Percentiles rank a stretch among this genome's conserved stretches.
These are phyloP conservation scores for Arabidopsis lyrata DNA, from an alignment of 441 rosid species.

Conservation along the genomic window DNA sequence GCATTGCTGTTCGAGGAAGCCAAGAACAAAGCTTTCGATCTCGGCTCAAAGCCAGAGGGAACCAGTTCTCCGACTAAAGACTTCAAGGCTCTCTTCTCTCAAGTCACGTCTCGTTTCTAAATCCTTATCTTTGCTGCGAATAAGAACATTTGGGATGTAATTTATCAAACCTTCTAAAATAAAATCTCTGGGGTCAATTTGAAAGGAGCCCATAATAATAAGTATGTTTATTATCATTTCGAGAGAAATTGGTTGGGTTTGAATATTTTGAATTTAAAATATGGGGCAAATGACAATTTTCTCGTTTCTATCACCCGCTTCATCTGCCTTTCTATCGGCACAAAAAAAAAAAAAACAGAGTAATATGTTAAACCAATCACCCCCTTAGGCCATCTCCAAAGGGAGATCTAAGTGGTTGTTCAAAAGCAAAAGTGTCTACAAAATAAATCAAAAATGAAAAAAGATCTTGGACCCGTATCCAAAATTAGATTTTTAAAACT, in stretches of 20 bases:
- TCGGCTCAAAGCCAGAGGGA: conserved; percentile 92
- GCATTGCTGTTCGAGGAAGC: conserved; percentile 83
- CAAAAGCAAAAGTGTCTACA: no score
- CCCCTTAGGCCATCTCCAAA: no score
- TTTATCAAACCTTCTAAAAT: neutral
- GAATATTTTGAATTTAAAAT: neutral
- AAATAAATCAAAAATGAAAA: no score
- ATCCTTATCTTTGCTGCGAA: neutral
- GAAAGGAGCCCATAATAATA: neutral
- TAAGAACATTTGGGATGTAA: conserved; percentile 12
- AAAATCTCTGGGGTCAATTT: neutral
- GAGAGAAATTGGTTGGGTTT: neutral
- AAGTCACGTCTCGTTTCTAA: conserved; percentile 66
- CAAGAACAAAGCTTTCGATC: conserved; percentile 87
- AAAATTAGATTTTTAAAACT: no score
- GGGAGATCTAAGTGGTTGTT: no score
- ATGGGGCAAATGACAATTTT: neutral
- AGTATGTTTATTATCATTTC: neutral
- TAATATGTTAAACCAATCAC: no score
- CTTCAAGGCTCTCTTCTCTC: conserved; percentile 84
- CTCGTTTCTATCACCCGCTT: conserved; percentile 33
- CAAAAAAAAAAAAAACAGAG: neutral
- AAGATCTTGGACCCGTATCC: no score
- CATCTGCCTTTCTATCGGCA: conserved; percentile 31
- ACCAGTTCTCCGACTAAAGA: conserved; percentile 78